These are phyloP conservation scores for Skeletonema costatum DNA, from an alignment of 108 stramenopile species.

Conservation along the genomic window DNA sequence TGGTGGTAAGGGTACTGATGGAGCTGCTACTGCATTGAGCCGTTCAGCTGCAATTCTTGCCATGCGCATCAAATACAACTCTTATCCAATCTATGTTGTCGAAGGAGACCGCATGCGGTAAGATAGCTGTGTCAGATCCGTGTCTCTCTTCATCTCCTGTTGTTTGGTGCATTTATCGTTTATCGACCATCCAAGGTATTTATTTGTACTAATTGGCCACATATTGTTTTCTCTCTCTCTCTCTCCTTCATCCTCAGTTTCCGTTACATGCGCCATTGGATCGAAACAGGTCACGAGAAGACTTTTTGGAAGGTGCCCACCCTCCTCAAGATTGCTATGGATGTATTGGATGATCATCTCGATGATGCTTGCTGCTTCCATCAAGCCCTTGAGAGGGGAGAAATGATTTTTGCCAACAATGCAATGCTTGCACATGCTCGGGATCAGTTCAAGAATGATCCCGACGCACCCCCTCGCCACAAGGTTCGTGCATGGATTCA, in stretches of 20 bases:
- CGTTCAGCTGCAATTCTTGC: conserved; percentile 4
- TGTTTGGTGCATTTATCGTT: too few relatives aligned
- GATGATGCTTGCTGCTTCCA: conserved; percentile 8
- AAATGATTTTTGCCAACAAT: conserved; percentile 12
- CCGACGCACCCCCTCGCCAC: background rate
- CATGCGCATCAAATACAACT: conserved; percentile 14
- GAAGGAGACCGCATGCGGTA: conserved; percentile 1
- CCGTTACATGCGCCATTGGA: conserved; percentile 29
- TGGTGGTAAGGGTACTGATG: background rate
- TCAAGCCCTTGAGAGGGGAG: conserved; percentile 3
- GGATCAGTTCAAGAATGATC: conserved; percentile 2
- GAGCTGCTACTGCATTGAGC: background rate
- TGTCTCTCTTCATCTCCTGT: too few relatives aligned
- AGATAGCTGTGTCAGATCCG: too few relatives aligned
- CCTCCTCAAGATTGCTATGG: conserved; percentile 10
- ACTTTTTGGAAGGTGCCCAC: background rate
- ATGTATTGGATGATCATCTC: conserved; percentile 11
- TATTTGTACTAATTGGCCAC: too few relatives aligned
- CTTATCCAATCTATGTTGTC: conserved; percentile 15
- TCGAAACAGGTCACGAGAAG: conserved; percentile 26
- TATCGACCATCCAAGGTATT: too few relatives aligned
- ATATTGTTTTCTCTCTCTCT: too few relatives aligned
- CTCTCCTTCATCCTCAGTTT: conserved; percentile 1
- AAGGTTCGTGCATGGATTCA: background rate
- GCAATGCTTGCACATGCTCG: background rate